A percentile compares a stretch with the other conserved stretches of the same genome.
Conservation (phyloP, 495 filamentous ascomycete genomes). For the Penicillium waksmanii region DNA sequence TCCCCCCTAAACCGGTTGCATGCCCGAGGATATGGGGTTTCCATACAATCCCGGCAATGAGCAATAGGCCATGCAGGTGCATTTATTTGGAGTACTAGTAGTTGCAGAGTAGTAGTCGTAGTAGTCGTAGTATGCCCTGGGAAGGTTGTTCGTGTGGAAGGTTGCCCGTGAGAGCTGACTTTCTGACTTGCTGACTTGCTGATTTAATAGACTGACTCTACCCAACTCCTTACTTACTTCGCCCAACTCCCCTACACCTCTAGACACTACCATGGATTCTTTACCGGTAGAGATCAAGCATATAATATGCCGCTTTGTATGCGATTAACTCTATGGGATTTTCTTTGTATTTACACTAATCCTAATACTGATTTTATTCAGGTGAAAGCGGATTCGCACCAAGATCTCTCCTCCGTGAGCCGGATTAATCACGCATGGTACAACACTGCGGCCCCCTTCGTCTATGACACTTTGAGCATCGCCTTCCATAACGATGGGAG, state of each 20-base stretch:
- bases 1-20: neutral
- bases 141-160: slow-evolving; percentile 1
- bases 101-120: too few relatives aligned
- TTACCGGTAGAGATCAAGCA: slow-evolving; percentile 3
- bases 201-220: neutral
- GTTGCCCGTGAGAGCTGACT: neutral
- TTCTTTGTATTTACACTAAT: neutral
- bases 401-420: slow-evolving; percentile 4
- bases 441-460: slow-evolving; percentile 4
- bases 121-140: neutral
- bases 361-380: neutral
- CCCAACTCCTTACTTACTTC: neutral
- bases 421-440: slow-evolving; percentile 5
- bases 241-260: neutral
- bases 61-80: neutral
- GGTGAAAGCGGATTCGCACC: slow-evolving; percentile 1
- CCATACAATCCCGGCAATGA: neutral
- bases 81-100: neutral
- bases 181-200: neutral
- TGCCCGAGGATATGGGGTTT: slow-evolving; percentile 1
- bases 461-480: slow-evolving; percentile 4
- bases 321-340: neutral
- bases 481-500: slow-evolving; percentile 3
- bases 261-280: slow-evolving; percentile 1
- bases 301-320: slow-evolving; percentile 7